Evolutionary conservation across 129 eudicot species (phyloP), one percentile per base, ranked within the genome.

Genomic region (Mikania micrantha): DNA sequence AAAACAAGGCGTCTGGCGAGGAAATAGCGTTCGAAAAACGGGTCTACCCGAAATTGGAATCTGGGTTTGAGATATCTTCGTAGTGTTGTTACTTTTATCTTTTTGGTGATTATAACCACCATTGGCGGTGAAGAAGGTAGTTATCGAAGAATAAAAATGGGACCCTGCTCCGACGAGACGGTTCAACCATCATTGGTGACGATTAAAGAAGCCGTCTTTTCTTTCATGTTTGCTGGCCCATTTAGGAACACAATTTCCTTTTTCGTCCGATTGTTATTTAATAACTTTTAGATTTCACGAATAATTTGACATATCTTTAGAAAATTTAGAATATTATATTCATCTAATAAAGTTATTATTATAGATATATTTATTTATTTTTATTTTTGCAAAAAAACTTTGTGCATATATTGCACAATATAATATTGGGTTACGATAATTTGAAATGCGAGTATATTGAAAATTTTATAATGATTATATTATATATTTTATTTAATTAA

Each of bases 1-100:
- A 67, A 57, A 57, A 6, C 9, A 76, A 68, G 80, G 63, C 70
- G 62, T 36, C 80, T 48, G 67, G 29, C 0, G 40, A 60, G 70
- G 66, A 75, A 68, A 75, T 29, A 32, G 49, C 62, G 34, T 68
- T 16, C 3, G 12, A 9, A 24, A 73, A 59, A 60, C 60, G 80
- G 73, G 73, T 40, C 1, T 62, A 41, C 52, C 78, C 78, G 78
- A 56, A 15, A 29, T 6, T 4, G 27, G 12, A 11, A 59, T 0
- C 15, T 35, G 70, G 62, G 69, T 59, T 22, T 35, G 63, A 69
- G 22, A 25, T 16, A 2, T 15, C 16, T 19, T 17, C 1, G 64
- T 69, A 8, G 41, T 21, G 22, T 45, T 12, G 13, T 9, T 35
- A 10, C 25, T 62, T 42, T 24, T 40, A 35, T n/a, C 20, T 61